Evolutionary conservation across 1,139 yeast genomes (phyloP).

Genomic region (Scheffersomyces lignicola): DNA sequence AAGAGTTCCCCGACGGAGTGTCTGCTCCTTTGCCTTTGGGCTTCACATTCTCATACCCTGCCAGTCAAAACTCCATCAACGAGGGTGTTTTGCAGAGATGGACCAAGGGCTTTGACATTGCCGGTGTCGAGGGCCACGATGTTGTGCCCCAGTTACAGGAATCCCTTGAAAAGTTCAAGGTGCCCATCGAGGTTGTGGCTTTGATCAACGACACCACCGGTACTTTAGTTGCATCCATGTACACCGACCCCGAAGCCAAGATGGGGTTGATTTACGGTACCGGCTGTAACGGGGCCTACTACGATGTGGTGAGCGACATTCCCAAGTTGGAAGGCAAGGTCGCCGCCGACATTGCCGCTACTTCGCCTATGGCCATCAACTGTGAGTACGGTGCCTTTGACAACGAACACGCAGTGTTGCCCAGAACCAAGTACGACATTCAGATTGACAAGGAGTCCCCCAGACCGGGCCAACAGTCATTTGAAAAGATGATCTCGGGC

Average conservation of each 20-base stretch:
- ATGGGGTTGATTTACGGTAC: conserved; percentile 98
- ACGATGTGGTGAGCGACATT: conserved; percentile 70
- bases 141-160: conserved; percentile 88
- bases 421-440: conserved; percentile 86
- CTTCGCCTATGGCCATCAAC: conserved; percentile 89
- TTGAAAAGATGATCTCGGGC: conserved; percentile 98
- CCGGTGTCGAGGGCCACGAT: conserved; percentile 90
- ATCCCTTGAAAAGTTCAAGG: conserved; percentile 60
- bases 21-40: conserved; percentile 68
- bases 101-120: conserved; percentile 98
- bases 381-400: conserved; percentile 99
- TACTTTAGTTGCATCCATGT: conserved; percentile 92
- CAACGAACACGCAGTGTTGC: conserved; percentile 79
- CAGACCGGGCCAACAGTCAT: conserved; percentile 94
- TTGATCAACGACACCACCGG: conserved; percentile 97
- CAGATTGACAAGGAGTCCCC: conserved; percentile 84
- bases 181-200: conserved; percentile 87
- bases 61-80: conserved; percentile 79
- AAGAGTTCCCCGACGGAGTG: conserved; percentile 65
- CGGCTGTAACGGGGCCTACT: conserved; percentile 97
- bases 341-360: conserved; percentile 59
- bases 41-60: conserved; percentile 94
- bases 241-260: conserved; percentile 82
- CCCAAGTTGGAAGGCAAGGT: conserved; percentile 80
- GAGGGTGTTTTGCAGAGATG: conserved; percentile 89